A percentile compares a stretch with the other conserved stretches of the same genome.
These are phyloP conservation scores for Fremontodendron californicum DNA, from an alignment of 345 rosid genomes.

Conservation along the genomic window DNA sequence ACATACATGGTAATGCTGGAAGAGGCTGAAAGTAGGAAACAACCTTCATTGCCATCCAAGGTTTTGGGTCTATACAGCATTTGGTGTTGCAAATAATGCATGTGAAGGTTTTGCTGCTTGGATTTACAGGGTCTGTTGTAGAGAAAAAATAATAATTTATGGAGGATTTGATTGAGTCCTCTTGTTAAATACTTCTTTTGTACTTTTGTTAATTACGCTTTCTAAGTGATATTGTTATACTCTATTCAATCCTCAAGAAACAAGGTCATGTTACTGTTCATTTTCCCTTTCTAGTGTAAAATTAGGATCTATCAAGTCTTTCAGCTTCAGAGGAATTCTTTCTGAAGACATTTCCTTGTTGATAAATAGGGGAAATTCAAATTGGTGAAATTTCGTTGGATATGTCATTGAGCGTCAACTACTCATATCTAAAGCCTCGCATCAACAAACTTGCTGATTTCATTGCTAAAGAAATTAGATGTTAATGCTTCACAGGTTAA, in stretches of 20 bases:
- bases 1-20: conserved; percentile 59
- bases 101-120: conserved; percentile 29
- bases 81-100: conserved; percentile 37
- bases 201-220: background rate
- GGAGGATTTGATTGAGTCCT: conserved; percentile 27
- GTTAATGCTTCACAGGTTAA: conserved; percentile 63
- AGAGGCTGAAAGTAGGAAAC: conserved; percentile 47
- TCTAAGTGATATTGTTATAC: background rate
- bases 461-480: conserved; percentile 52
- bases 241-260: background rate
- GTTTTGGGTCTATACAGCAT: conserved; percentile 34
- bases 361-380: conserved; percentile 37
- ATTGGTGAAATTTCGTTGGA: conserved; percentile 64
- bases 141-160: conserved; percentile 7
- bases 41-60: conserved; percentile 16
- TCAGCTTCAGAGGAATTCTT: too few species aligned
- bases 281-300: background rate
- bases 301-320: background rate
- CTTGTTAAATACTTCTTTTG: too few species aligned
- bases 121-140: conserved; percentile 33
- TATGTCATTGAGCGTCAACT: conserved; percentile 45
- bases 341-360: conserved; percentile 16
- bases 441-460: conserved; percentile 38
- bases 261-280: background rate
- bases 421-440: conserved; percentile 54